Percentiles rank a stretch among this genome's conserved stretches.
Conservation (phyloP, 2,329 filamentous ascomycete genomes). For the Drechslerella dactyloides region DNA sequence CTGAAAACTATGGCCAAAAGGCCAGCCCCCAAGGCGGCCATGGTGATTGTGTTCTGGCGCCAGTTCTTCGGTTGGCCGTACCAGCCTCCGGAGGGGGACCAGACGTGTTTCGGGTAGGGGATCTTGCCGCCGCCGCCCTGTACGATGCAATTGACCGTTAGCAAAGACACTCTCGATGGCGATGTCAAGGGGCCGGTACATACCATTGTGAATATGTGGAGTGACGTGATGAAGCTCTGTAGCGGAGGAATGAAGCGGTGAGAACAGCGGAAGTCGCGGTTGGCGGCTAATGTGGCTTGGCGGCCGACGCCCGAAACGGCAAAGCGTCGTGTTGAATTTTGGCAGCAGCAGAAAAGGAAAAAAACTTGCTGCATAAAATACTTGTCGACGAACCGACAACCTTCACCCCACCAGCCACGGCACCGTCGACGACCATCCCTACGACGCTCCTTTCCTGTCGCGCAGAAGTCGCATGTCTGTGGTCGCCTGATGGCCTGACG, state of each 20-base stretch:
- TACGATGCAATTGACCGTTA: slow-evolving; percentile 48
- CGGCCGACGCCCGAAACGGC: slow-evolving; percentile 23
- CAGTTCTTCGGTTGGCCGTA: slow-evolving; percentile 94
- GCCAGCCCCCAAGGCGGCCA: slow-evolving; percentile 71
- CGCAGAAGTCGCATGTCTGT: slow-evolving; percentile 7
- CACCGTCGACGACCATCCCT: slow-evolving; percentile 3
- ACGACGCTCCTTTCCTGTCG: slow-evolving; percentile 17
- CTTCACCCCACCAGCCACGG: not conserved
- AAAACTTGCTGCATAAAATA: slow-evolving; percentile 45
- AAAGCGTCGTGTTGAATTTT: slow-evolving; percentile 45
- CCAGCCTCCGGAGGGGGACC: slow-evolving; percentile 98
- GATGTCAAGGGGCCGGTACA: not conserved
- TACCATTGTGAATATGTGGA: slow-evolving; percentile 50
- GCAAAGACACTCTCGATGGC: slow-evolving; percentile 6
- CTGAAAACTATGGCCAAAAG: slow-evolving; percentile 73
- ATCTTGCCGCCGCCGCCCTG: slow-evolving; percentile 82
- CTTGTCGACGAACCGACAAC: slow-evolving; percentile 16
- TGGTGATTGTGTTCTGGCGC: slow-evolving; percentile 85
- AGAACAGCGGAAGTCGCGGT: slow-evolving; percentile 2
- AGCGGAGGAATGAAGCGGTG: not conserved
- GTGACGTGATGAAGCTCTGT: not conserved
- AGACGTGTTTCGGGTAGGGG: slow-evolving; percentile 96
- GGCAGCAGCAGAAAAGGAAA: slow-evolving; percentile 21
- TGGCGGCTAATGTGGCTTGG: slow-evolving; percentile 10
- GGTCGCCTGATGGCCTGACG: slow-evolving; percentile 37